These are phyloP conservation scores for Ganoderma sinense DNA, from an alignment of 1,284 basidiomycete species.

Conservation along the genomic window DNA sequence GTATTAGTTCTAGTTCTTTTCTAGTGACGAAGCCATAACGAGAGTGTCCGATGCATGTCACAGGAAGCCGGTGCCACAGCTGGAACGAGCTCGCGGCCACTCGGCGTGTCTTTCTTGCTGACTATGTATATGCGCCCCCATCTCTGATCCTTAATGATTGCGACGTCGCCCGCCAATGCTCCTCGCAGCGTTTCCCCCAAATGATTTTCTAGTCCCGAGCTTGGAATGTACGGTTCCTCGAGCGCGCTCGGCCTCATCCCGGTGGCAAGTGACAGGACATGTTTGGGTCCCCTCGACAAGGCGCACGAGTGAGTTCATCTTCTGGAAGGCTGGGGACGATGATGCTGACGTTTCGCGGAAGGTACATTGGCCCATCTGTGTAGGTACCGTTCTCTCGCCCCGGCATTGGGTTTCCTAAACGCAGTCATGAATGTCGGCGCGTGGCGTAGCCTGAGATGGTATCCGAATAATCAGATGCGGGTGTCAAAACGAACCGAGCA, in stretches of 20 bases:
- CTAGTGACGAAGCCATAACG: no score
- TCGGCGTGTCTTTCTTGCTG: constrained; percentile 50
- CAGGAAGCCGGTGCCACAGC: no score
- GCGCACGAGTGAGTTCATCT: constrained; percentile 64
- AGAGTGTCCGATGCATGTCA: no score
- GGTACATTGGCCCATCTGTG: constrained; percentile 88
- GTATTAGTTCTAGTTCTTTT: no score
- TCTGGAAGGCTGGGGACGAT: not conserved
- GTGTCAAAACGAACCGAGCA: no score
- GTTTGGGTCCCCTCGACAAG: constrained; percentile 84
- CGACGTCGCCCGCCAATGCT: constrained; percentile 53
- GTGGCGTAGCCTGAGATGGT: no score
- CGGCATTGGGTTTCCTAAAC: constrained; percentile 56
- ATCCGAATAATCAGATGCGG: no score
- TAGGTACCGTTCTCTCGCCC: no score
- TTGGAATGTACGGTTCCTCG: constrained; percentile 80
- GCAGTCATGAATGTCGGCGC: no score
- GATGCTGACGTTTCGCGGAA: constrained; percentile 35
- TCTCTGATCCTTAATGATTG: not conserved
- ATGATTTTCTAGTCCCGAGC: constrained; percentile 68
- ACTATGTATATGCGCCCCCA: not conserved
- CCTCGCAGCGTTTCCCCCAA: constrained; percentile 68
- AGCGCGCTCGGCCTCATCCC: constrained; percentile 66
- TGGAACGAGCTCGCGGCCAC: constrained; percentile 81
- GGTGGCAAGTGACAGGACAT: constrained; percentile 74